A percentile compares a stretch with the other conserved stretches of the same genome.
phyloP scores from a whole-genome alignment of 768 basidiomycete species.

The Trametes villosa region DNA sequence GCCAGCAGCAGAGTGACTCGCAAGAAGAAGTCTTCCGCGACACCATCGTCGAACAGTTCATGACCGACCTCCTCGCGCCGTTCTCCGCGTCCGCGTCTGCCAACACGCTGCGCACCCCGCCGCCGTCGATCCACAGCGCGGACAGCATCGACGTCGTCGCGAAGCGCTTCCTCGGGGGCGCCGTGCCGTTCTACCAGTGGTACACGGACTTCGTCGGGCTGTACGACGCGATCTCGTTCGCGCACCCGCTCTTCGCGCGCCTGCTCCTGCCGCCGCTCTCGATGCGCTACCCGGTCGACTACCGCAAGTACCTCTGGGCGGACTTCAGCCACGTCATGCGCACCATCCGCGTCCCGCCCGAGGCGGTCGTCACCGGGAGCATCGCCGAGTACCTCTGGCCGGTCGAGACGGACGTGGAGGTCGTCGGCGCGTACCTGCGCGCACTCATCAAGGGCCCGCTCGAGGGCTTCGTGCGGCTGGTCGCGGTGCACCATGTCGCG shows the following conservation, averaged over 20 bases:
- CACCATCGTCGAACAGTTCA: slow-evolving; percentile 55
- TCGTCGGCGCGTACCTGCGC: slow-evolving; percentile 67
- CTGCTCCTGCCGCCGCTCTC: slow-evolving; percentile 79
- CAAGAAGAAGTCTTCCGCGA: slow-evolving; percentile 84
- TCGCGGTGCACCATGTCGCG: slow-evolving; percentile 83
- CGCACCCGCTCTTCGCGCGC: slow-evolving; percentile 72
- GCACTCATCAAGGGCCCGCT: slow-evolving; percentile 48
- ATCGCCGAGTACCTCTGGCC: slow-evolving; percentile 73
- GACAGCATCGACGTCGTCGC: slow-evolving; percentile 58
- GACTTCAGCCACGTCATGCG: slow-evolving; percentile 73
- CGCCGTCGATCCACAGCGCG: slow-evolving; percentile 23
- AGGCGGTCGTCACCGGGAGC: slow-evolving; percentile 56
- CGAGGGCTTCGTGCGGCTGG: slow-evolving; percentile 62
- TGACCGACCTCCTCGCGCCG: slow-evolving; percentile 62
- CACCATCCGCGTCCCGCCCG: slow-evolving; percentile 56
- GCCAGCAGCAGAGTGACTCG: slow-evolving; percentile 45
- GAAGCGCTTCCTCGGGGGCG: slow-evolving; percentile 58
- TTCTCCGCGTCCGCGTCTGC: slow-evolving; percentile 45
- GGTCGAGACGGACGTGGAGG: slow-evolving; percentile 60
- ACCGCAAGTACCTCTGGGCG: slow-evolving; percentile 81
- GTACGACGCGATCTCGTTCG: slow-evolving; percentile 92
- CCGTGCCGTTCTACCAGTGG: slow-evolving; percentile 89
- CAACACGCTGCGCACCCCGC: slow-evolving; percentile 22
- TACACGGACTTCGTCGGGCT: slow-evolving; percentile 90
- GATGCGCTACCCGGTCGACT: slow-evolving; percentile 80